Conservation (phyloP, 2,329 filamentous ascomycete genomes). For the Dactylellina sp. region DNA sequence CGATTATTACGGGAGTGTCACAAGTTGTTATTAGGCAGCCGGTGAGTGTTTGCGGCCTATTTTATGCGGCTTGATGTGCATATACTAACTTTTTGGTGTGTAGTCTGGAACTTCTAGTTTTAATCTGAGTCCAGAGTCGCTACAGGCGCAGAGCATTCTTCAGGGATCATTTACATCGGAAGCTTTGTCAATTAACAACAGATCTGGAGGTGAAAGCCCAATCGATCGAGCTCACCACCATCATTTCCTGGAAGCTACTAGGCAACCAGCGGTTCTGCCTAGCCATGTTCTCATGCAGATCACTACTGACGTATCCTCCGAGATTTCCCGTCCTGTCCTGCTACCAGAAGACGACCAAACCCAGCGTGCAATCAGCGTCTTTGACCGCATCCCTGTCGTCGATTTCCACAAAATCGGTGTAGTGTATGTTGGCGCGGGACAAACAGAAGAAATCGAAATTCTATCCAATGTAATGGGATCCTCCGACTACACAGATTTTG, state of each 20-base stretch:
- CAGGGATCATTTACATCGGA: conserved; percentile 53
- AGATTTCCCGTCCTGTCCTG: conserved; percentile 72
- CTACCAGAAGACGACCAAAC: conserved; percentile 73
- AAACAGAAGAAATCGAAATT: conserved; percentile 84
- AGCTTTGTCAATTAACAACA: conserved; percentile 17
- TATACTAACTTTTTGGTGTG: conserved; percentile 31
- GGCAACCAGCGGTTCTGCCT: conserved; percentile 74
- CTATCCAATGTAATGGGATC: conserved; percentile 88
- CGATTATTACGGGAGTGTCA: conserved; percentile 66
- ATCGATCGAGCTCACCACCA: conserved; percentile 61
- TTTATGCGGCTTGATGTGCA: neutral
- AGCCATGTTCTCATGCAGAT: conserved; percentile 79
- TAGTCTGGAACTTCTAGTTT: conserved; percentile 65
- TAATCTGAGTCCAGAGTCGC: conserved; percentile 61
- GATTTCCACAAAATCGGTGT: conserved; percentile 97
- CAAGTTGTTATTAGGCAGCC: conserved; percentile 66
- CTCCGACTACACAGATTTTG: conserved; percentile 85
- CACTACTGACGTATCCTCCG: conserved; percentile 64
- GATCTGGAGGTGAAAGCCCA: conserved; percentile 30
- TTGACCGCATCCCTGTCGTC: conserved; percentile 88
- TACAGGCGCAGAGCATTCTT: conserved; percentile 57
- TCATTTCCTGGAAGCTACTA: conserved; percentile 66
- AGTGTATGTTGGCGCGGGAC: conserved; percentile 89
- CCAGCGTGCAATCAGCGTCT: conserved; percentile 78
- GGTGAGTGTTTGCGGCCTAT: conserved; percentile 49